Evolutionary conservation across 176 grass and related monocot species (phyloP), one percentile per base, ranked within the genome.

Genomic region (Musa itinerans): DNA sequence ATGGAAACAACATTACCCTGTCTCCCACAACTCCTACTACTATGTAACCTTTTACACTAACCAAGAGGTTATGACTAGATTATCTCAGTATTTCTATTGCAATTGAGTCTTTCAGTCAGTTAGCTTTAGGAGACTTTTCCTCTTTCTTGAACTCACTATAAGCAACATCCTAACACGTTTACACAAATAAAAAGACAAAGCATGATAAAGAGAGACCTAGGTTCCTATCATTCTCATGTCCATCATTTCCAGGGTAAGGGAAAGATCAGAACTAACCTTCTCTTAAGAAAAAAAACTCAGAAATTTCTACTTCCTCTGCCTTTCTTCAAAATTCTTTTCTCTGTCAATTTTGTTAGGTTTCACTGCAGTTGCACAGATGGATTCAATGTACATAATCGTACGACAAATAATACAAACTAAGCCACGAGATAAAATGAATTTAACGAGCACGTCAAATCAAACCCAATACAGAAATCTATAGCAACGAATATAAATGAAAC

Each of bases 251-350:
- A 14, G 68, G 21, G 20, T 2, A 54, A 12, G 25, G 51, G 61
- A 71, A 71, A 1, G 43, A 4, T 54, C 49, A 10, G 1, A 17
- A 50, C 82, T 79, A 80, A 87, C 90, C 90, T 81, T 72, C 90
- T 85, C 16, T 13, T 68, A 23, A 43, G 1, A 68, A 6, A 68
- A 22, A 24, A 43, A 6, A 43, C 4, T 27, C 0, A 43, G 34
- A 43, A 43, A 6, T 0, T 43, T 43, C 34, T 43, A 43, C 34
- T 43, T 52, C 69, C 51, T 54, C 51, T 24, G 69, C 50, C 51
- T 4, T 21, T 53, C n/a, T 14, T 22, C 43, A 24, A 49, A 50
- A 53, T 13, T 53, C 48, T 53, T 53, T 20, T 72, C n/a, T 53
- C 50, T 23, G 65, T 34, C 50, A 2, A 52, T 50, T 53, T 68